Percentiles rank a stretch among this genome's conserved stretches.
phyloP scores from a whole-genome alignment of 2,329 filamentous ascomycete genomes.

The Purpureocillium lavendulum region DNA sequence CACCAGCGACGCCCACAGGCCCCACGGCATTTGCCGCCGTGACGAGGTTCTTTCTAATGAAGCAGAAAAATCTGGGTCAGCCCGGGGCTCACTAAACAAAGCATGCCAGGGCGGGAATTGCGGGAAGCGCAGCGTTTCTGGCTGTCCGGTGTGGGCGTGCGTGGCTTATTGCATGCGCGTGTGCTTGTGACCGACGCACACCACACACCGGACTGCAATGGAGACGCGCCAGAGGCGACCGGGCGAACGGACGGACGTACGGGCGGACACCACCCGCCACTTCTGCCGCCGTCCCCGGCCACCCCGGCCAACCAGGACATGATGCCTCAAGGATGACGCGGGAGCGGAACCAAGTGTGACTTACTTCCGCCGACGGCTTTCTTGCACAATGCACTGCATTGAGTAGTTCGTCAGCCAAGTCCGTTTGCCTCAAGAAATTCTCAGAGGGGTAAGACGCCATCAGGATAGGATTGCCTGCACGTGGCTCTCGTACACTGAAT shows the following conservation, averaged over 20 bases:
- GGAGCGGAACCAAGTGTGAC: conserved; percentile 23
- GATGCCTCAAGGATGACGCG: not conserved
- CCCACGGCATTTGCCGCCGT: conserved; percentile 28
- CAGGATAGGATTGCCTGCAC: not conserved
- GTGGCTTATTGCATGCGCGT: not conserved
- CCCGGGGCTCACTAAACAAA: not conserved
- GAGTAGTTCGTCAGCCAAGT: conserved; percentile 2
- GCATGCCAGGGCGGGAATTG: not conserved
- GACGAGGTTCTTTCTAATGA: conserved; percentile 35
- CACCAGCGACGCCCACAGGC: conserved; percentile 11
- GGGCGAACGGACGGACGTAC: not conserved
- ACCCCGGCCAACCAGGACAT: not conserved
- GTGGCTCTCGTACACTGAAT: not conserved
- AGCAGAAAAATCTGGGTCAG: conserved; percentile 17
- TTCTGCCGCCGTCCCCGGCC: not conserved
- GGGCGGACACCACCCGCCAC: not conserved
- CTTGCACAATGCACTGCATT: conserved; percentile 55
- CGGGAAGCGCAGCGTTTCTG: not conserved
- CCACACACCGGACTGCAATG: no score
- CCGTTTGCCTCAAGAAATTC: conserved; percentile 1
- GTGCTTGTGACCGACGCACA: no score
- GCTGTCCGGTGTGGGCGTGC: not conserved
- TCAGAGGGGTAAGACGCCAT: conserved; percentile 6
- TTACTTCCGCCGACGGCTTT: conserved; percentile 82
- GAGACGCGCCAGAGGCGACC: not conserved